A percentile compares a stretch with the other conserved stretches of the same genome.
phyloP scores from a whole-genome alignment of 345 rosid genomes.

The Pugionium dolabratum region DNA sequence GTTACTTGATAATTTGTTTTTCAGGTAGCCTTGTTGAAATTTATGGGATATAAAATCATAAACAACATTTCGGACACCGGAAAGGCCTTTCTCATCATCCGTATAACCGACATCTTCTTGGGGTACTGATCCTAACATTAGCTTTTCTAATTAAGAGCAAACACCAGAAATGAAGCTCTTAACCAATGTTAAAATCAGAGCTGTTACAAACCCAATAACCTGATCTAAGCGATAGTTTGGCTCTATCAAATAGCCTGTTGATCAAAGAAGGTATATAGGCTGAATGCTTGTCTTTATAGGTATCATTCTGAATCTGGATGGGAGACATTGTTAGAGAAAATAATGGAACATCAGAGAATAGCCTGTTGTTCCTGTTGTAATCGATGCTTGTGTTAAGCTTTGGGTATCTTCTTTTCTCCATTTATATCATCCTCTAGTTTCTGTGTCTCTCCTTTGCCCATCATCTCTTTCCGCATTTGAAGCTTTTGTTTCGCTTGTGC shows the following conservation, averaged over 20 bases:
- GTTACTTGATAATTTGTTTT: slow-evolving; percentile 7
- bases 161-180: slow-evolving; percentile 6
- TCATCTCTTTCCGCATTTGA: neutral
- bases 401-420: slow-evolving; percentile 62
- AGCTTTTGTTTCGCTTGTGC: slow-evolving; percentile 21
- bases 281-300: slow-evolving; percentile 42
- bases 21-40: slow-evolving; percentile 94
- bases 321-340: slow-evolving; percentile 71
- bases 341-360: slow-evolving; percentile 59
- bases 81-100: slow-evolving; percentile 86
- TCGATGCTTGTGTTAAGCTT: slow-evolving; percentile 82
- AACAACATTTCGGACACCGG: slow-evolving; percentile 84
- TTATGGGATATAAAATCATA: slow-evolving; percentile 82
- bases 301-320: slow-evolving; percentile 97
- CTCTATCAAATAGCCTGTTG: neutral
- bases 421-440: neutral
- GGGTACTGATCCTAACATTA: slow-evolving; percentile 55
- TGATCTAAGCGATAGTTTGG: neutral
- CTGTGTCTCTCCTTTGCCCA: neutral
- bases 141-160: neutral
- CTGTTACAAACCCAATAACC: neutral
- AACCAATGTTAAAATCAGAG: neutral
- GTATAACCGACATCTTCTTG: slow-evolving; percentile 71
- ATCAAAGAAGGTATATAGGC: neutral
- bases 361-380: slow-evolving; percentile 56